Percentiles rank a stretch among this genome's conserved stretches.
phyloP scores from a whole-genome alignment of 164 flowering plant species.

The Piper betle region DNA sequence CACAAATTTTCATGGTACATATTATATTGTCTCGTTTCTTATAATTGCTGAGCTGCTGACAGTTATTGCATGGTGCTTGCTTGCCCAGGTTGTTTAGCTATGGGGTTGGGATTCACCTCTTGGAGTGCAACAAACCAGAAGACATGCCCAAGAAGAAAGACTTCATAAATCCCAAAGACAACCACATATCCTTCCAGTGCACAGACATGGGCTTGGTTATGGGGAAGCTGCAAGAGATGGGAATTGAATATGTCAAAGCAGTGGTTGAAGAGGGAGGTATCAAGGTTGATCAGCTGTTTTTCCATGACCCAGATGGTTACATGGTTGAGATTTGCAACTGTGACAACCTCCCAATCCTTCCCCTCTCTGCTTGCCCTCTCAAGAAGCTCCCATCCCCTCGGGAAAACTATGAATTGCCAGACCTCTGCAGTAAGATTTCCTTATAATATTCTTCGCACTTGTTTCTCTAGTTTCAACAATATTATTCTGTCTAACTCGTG shows the following conservation, averaged over 20 bases:
- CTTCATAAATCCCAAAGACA: conserved; percentile 60
- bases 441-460: background rate
- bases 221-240: conserved; percentile 43
- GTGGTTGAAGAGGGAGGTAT: conserved; percentile 51
- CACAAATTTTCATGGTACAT: too few species aligned
- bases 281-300: conserved; percentile 60
- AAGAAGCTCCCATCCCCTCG: background rate
- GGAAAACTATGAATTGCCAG: background rate
- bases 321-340: conserved; percentile 86
- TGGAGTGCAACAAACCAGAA: conserved; percentile 26
- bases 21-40: background rate
- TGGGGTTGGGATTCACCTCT: conserved; percentile 62
- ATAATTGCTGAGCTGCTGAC: background rate
- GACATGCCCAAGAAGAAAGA: conserved; percentile 11
- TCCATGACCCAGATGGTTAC: conserved; percentile 85
- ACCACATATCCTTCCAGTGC: conserved; percentile 72
- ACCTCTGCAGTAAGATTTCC: background rate
- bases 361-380: conserved; percentile 3
- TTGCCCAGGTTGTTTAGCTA: conserved; percentile 44
- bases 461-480: background rate
- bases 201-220: conserved; percentile 34
- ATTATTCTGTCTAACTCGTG: background rate
- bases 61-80: background rate
- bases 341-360: conserved; percentile 54
- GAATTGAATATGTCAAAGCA: conserved; percentile 44